Percentiles rank a stretch among this genome's conserved stretches.
phyloP scores from a whole-genome alignment of 371 early-diverging fungal species.

The Mycotypha africana region DNA sequence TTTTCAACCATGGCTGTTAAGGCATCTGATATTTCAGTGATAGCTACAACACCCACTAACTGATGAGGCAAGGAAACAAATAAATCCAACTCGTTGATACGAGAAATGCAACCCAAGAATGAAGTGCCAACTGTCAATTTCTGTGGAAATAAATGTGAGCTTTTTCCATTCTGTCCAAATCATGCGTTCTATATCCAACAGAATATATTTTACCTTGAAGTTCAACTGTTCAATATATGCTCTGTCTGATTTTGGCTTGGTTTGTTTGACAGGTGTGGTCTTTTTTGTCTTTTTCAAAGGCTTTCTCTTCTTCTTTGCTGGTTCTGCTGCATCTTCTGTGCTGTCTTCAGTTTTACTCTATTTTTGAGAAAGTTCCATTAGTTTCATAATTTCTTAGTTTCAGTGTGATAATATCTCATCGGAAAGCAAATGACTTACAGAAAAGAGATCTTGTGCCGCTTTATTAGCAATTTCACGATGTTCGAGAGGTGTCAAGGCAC shows the following conservation, averaged over 20 bases:
- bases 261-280: constrained; percentile 15
- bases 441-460: constrained; percentile 62
- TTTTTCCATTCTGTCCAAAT: neutral
- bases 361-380: neutral
- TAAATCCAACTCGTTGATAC: constrained; percentile 77
- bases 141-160: constrained; percentile 15
- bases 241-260: constrained; percentile 37
- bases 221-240: constrained; percentile 49
- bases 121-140: constrained; percentile 68
- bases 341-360: neutral
- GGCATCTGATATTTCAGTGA: constrained; percentile 71
- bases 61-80: constrained; percentile 76
- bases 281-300: constrained; percentile 25
- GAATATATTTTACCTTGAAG: constrained; percentile 45
- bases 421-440: constrained; percentile 22
- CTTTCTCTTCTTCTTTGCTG: constrained; percentile 55
- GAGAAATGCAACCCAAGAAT: constrained; percentile 73
- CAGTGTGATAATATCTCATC: too few species aligned
- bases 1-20: constrained; percentile 60
- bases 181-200: neutral
- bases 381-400: neutral
- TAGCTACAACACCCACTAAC: constrained; percentile 69
- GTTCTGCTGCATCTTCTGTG: constrained; percentile 19
- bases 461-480: constrained; percentile 71
- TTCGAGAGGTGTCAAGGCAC: constrained; percentile 78